A percentile compares a stretch with the other conserved stretches of the same genome.
Conservation (phyloP, 1,284 basidiomycete genomes). For the Cutaneotrichosporon cavernicola region DNA sequence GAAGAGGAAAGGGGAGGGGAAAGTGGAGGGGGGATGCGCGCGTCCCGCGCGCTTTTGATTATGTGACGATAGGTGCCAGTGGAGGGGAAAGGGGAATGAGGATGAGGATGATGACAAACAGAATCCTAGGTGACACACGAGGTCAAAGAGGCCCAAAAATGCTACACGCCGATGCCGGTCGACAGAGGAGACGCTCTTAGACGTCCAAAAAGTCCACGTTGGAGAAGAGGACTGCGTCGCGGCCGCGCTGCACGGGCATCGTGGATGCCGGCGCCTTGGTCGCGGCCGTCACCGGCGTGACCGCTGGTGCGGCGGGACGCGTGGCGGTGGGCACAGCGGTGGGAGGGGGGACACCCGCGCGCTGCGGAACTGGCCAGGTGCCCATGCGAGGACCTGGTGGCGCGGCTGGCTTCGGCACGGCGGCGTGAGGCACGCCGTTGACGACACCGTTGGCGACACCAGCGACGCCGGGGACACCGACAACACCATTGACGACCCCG, state of each 20-base stretch:
- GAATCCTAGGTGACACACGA: slow-evolving; percentile 7
- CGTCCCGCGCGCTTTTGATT: slow-evolving; percentile 3
- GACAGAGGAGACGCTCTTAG: slow-evolving; percentile 7
- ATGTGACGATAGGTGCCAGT: background rate
- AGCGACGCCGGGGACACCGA: too few relatives aligned
- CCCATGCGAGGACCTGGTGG: slow-evolving; percentile 24
- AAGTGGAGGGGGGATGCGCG: background rate
- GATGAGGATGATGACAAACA: slow-evolving; percentile 3
- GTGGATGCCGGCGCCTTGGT: slow-evolving; percentile 7
- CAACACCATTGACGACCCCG: background rate
- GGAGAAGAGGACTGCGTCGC: slow-evolving; percentile 45
- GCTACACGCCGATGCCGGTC: slow-evolving; percentile 7
- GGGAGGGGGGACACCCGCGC: background rate
- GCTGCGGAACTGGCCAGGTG: slow-evolving; percentile 29
- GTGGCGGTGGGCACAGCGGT: slow-evolving; percentile 5
- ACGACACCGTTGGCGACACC: background rate
- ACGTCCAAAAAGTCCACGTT: slow-evolving; percentile 32
- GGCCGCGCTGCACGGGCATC: slow-evolving; percentile 39
- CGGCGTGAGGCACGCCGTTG: background rate
- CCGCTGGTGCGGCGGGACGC: slow-evolving; percentile 22
- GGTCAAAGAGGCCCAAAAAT: slow-evolving; percentile 1
- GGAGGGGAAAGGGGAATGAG: background rate
- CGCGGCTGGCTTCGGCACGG: background rate
- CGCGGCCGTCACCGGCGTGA: slow-evolving; percentile 2
- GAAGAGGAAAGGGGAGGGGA: background rate